These are phyloP conservation scores for Naegleria lovaniensis DNA, from an alignment of 208 protist species.

Conservation along the genomic window DNA sequence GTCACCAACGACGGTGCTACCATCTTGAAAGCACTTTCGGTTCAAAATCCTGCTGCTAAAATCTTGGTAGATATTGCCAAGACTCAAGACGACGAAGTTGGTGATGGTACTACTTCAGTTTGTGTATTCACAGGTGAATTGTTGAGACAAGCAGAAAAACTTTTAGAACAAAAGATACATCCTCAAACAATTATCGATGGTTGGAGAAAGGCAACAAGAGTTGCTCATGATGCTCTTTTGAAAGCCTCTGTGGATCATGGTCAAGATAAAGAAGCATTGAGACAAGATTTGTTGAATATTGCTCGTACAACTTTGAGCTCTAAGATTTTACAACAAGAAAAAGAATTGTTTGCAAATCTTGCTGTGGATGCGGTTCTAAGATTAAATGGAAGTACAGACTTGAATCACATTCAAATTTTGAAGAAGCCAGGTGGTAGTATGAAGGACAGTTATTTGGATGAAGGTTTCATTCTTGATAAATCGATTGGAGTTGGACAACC, in stretches of 20 bases:
- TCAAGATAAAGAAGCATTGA: constrained; percentile 75
- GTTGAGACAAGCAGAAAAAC: constrained; percentile 95
- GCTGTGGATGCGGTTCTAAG: constrained; percentile 97
- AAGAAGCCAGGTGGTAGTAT: constrained; percentile 96
- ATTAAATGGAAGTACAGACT: constrained; percentile 72
- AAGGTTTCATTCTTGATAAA: constrained; percentile 98
- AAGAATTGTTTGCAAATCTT: constrained; percentile 96
- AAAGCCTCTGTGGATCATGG: constrained; percentile 69
- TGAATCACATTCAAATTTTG: constrained; percentile 98
- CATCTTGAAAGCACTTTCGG: constrained; percentile 95
- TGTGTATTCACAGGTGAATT: constrained; percentile 97
- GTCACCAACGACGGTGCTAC: constrained; percentile 99
- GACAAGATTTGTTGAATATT: constrained; percentile 94
- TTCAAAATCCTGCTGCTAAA: constrained; percentile 98
- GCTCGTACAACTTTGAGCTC: constrained; percentile 98
- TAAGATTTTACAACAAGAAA: constrained; percentile 82
- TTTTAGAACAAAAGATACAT: constrained; percentile 94
- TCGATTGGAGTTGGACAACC: constrained; percentile 97
- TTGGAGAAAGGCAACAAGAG: constrained; percentile 67
- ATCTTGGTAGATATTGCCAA: constrained; percentile 96
- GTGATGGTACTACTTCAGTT: constrained; percentile 99
- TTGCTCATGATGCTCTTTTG: constrained; percentile 72
- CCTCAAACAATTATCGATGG: constrained; percentile 92
- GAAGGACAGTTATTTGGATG: constrained; percentile 96
- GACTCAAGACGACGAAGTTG: constrained; percentile 98